Evolutionary conservation across 1,284 basidiomycete species (phyloP).

Genomic region (Trichosporon inkin): DNA sequence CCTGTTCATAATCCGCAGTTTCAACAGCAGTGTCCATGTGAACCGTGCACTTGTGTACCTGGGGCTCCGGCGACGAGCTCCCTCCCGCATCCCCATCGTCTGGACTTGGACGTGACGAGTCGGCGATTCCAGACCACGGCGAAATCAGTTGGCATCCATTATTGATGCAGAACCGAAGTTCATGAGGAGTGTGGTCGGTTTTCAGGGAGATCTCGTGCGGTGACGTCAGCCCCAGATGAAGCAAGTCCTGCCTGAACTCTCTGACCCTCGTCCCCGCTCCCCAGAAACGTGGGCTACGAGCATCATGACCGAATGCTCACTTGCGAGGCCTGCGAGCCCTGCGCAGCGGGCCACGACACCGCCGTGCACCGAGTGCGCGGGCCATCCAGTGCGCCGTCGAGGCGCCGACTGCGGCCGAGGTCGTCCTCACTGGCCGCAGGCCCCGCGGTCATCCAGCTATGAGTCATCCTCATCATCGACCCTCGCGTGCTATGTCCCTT

Average conservation of each 20-base stretch:
- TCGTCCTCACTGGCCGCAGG: neutral
- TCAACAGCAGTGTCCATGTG: neutral
- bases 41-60: neutral
- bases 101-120: too few relatives aligned
- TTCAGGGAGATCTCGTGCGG: neutral
- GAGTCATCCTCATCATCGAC: conserved; percentile 1
- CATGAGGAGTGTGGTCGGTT: neutral
- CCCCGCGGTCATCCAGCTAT: neutral
- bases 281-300: too few relatives aligned
- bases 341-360: too few relatives aligned
- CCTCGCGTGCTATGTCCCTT: conserved; percentile 1
- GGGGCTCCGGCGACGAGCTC: neutral
- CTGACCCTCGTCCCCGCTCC: too few relatives aligned
- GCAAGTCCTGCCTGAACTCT: too few relatives aligned
- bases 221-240: neutral
- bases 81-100: too few relatives aligned
- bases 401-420: neutral
- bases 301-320: too few relatives aligned
- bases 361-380: too few relatives aligned
- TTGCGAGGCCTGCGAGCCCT: too few relatives aligned
- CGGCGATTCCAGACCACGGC: too few relatives aligned
- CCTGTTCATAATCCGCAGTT: neutral
- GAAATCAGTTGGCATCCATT: neutral
- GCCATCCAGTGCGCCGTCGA: too few relatives aligned
- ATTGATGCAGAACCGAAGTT: neutral